Evolutionary conservation across 352 stramenopile species (phyloP), one percentile per base, ranked within the genome.

Genomic region (Hyphochytrium catenoides): DNA sequence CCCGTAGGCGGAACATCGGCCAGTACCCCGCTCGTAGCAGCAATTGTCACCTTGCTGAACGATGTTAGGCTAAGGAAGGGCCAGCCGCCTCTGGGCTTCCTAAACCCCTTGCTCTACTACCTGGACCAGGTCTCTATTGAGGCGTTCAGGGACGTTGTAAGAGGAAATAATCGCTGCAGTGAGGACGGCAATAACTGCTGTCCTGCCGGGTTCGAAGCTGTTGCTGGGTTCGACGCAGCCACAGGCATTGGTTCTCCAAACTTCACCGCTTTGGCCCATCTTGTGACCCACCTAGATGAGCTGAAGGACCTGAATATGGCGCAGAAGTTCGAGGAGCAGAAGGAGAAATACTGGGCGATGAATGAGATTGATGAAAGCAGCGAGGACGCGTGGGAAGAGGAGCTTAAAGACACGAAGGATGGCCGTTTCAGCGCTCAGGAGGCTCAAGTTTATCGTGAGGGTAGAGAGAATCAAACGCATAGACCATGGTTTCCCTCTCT

Each of bases 11-110:
- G 77, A 5, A 92, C 77, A 3, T 90, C 73, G 8, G 68, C 62
- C 20, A 82, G 74, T 2, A 76, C 74, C 0, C 77, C 77, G 1
- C 65, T 75, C 6, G 37, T 87, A 25, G 72, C 58, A 8, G 74
- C 57, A 6, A 81, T 92, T 52, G 55, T 91, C 7, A 76, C 67
- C 26, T 47, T 90, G 16, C 69, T 81, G 54, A 91, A 91, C 44
- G 66, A 84, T 26, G 46, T 54, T 3, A 62, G 70, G 1, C 43
- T 84, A 24, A 79, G 79, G n/a, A 14, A n/a, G 26, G 74, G 73
- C 16, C 78, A 85, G 30, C 49, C 48, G 18, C 50, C 67, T 4
- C 52, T 91, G 3, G 77, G 77, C 0, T 91, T 91, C 29, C 51
- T 88, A 20, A 83, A 83, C 34, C 63, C 68, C 4, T 44, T 86